Base-by-base conservation (phyloP, 2,329 filamentous ascomycete species). In the Tricladium varicosporioides region DNA sequence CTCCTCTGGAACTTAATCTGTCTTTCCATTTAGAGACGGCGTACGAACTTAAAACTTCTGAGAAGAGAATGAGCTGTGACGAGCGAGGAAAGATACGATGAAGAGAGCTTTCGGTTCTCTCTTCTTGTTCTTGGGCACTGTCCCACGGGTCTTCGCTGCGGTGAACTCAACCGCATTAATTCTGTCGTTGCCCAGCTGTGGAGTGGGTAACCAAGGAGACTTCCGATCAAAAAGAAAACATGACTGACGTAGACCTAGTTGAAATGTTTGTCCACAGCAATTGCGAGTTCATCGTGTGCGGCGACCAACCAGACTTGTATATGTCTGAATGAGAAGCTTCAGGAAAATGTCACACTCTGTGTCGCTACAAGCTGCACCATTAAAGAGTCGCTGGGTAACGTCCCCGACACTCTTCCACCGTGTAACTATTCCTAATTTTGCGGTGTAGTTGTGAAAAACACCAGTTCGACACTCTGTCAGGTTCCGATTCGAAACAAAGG, bases 381-480 rank as follows among this genome's bases (percentile, higher is more conserved):
- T 36, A 70, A 65, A 18, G 69, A 77, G 56, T 62, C 68, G 13
- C 59, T 77, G 33, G 67, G 72, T 74, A 65, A 54, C 65, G 42
- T 43, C 10, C 18, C 13, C 16, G 5, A 5, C n/a, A 19, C 10
- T 22, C 11, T 18, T 31, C 40, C 46, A 14, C 4, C 14, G 9
- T 27, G 16, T 15, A 31, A 27, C 8, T 13, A 48, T 9, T 56
- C 9, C 11, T 16, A 16, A 2, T 14, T 51, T 47, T 40, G 15
- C 11, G 16, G 22, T 8, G 53, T 51, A 75, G 72, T 68, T 13
- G 74, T 73, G 4, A 75, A 78, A 61, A 77, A 78, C 58, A 65
- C 71, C 49, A 77, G 75, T 0, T 53, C 64, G 13, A 71, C 72
- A 15, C 63, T 68, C 36, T 79, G 76, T 53, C 65, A 69, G 72